Base-by-base conservation (phyloP, 352 stramenopile species). In the Phytophthora pinifolia region DNA sequence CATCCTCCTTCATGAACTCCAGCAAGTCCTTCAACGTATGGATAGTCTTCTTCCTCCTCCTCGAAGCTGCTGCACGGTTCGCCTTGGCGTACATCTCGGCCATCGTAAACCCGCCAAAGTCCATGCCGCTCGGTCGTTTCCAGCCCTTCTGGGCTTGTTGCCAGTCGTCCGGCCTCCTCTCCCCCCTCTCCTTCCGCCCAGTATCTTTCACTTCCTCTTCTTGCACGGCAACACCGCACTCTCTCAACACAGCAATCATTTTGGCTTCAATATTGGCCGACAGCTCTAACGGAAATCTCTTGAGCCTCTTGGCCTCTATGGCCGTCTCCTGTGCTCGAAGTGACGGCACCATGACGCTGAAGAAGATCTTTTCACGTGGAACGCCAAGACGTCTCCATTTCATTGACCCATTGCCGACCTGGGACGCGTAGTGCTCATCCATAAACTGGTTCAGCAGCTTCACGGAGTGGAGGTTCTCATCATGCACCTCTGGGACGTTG, bases 391-490 rank as follows among this genome's bases (percentile, higher is more conserved):
- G 20, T 6, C 54, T 55, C 53, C 47, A 59, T 25, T 17, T 33
- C 15, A 46, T 48, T 4, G 49, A 65, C 2, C 52, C 44, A 30
- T 20, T 54, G 20, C 32, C 33, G 1, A 35, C 17, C 46, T 58
- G 49, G 25, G 65, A 25, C 34, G 52, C 50, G 25, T 74, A 67
- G 31, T 70, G 70, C 15, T 81, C 74, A 54, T 88, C 78, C 46
- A 86, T 85, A 46, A 79, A 88, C 55, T 86, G 75, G 60, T 88
- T 88, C 37, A 88, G 65, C 36, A 86, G 65, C 64, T 88, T 74
- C 14, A 88, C 76, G 5, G 78, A 88, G 20, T 76, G 63, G 42
- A 88, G 50, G 59, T 88, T 88, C 55, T 88, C 78, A 55, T 86
- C 76, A 31, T 88, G 78, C 25, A 81, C 75, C 41, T 70, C 56